A percentile compares a stretch with the other conserved stretches of the same genome.
Conservation (phyloP, 2,329 filamentous ascomycete species). For the Metarhizium sp. region DNA sequence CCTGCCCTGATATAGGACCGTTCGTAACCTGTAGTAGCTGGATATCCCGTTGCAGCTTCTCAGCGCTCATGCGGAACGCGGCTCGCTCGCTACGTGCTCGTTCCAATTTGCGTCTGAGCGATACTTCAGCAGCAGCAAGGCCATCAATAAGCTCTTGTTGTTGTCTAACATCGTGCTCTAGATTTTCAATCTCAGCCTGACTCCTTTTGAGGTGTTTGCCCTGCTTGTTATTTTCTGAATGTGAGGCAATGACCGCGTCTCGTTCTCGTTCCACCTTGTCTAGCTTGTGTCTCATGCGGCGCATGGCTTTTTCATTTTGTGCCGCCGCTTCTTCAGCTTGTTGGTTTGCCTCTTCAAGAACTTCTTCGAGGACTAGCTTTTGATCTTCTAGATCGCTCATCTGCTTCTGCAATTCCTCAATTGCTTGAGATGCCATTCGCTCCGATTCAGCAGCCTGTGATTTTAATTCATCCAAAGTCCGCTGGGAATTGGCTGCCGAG, state of each 20-base stretch:
- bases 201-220: slow-evolving; percentile 52
- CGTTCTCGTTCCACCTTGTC: slow-evolving; percentile 43
- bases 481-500: slow-evolving; percentile 43
- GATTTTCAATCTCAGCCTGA: slow-evolving; percentile 54
- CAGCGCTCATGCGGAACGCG: slow-evolving; percentile 41
- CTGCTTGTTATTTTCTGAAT: slow-evolving; percentile 38
- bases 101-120: slow-evolving; percentile 58
- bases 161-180: slow-evolving; percentile 64
- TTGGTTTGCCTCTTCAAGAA: slow-evolving; percentile 45
- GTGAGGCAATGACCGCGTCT: slow-evolving; percentile 20
- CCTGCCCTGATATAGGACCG: slow-evolving; percentile 12
- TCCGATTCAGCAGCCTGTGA: slow-evolving; percentile 42
- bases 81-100: slow-evolving; percentile 58
- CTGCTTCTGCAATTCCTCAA: slow-evolving; percentile 41
- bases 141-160: slow-evolving; percentile 56
- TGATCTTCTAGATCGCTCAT: slow-evolving; percentile 51
- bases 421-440: slow-evolving; percentile 29
- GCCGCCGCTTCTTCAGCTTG: slow-evolving; percentile 38
- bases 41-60: slow-evolving; percentile 44
- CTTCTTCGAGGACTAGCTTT: slow-evolving; percentile 47
- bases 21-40: slow-evolving; percentile 34
- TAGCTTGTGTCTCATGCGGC: slow-evolving; percentile 37
- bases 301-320: slow-evolving; percentile 33
- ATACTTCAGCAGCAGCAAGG: slow-evolving; percentile 45
- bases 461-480: slow-evolving; percentile 46